Base-by-base conservation (phyloP, 805 yeast genomes). In the Lipomyces orientalis region DNA sequence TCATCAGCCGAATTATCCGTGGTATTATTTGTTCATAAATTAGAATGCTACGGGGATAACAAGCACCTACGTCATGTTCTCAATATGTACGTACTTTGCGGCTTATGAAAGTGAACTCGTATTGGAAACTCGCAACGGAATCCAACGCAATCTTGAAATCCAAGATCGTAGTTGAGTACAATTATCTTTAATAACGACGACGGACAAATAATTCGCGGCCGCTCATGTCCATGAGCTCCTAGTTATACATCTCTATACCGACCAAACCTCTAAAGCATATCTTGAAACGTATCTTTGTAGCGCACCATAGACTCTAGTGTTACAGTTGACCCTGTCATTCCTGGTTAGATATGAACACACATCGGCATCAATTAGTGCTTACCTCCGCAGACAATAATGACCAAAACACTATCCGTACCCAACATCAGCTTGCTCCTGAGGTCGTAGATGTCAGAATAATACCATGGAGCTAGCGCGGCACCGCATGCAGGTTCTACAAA, bases 401-500 rank as follows among this genome's bases (percentile, higher is more conserved):
- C 71, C 33, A 58, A 64, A 33, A 62, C 55, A 35, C 61, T 58
- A 25, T 64, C 64, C 6, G 12, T 6, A 2, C 5, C 43, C 22
- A 65, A 19, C 8, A 22, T 25, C 10, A 67, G 25, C 29, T 22
- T 29, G 1, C 54, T 58, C 19, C 25, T 29, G 19, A 34, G 25
- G 29, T 37, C 55, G 37, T 54, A 37, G 14, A 31, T 22, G 19
- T 29, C 49, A 9, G n/a, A n/a, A 19, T 63, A 39, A 33, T 64
- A 64, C 43, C 80, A 64, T 7, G 87, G 81, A 29, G 88, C 83
- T 35, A 89, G 75, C 0, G 91, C 86, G 1, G 90, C 90, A 2
- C 91, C 91, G 76, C 92, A 89, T 0, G 92, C 92, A 0, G 91
- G 91, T 75, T 89, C 92, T 0, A 87, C 85, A 31, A 86, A 77